These are phyloP conservation scores for Pseudocercospora macadamiae DNA, from an alignment of 2,329 filamentous ascomycete species.

Conservation along the genomic window DNA sequence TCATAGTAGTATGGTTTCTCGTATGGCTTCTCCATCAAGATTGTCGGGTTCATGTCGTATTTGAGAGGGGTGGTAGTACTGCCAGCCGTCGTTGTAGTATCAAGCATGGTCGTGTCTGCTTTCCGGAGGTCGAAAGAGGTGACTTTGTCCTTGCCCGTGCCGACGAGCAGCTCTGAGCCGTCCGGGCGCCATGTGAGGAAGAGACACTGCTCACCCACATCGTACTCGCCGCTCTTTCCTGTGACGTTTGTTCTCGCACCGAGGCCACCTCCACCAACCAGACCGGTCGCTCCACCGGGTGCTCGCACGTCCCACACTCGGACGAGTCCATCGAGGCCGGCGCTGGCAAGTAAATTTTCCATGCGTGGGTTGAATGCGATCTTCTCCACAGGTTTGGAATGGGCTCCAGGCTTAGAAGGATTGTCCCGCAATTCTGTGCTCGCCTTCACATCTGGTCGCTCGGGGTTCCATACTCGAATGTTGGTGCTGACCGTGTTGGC, in stretches of 20 bases:
- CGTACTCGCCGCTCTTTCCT: conserved; percentile 61
- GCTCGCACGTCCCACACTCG: conserved; percentile 77
- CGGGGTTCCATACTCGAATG: conserved; percentile 80
- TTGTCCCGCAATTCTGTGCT: conserved; percentile 69
- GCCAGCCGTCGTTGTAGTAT: conserved; percentile 19
- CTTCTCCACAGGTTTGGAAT: conserved; percentile 65
- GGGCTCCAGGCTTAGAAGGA: conserved; percentile 30
- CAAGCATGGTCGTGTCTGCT: conserved; percentile 19
- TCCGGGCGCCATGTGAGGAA: conserved; percentile 72
- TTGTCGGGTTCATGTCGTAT: conserved; percentile 13
- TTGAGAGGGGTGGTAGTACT: conserved; percentile 9
- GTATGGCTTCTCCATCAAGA: conserved; percentile 15
- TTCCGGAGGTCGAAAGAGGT: conserved; percentile 37
- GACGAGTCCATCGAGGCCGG: conserved; percentile 72
- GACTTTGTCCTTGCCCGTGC: conserved; percentile 64
- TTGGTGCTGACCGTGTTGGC: conserved; percentile 77
- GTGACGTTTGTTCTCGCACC: conserved; percentile 37
- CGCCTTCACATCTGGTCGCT: conserved; percentile 71
- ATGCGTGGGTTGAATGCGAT: conserved; percentile 77
- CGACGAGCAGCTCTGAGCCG: conserved; percentile 70
- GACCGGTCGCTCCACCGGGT: conserved; percentile 51
- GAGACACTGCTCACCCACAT: conserved; percentile 40
- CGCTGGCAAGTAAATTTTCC: conserved; percentile 75
- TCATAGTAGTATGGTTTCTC: conserved; percentile 65
- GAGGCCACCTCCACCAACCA: conserved; percentile 42